phyloP scores from a whole-genome alignment of 768 basidiomycete genomes.

The Multifurca ochricompacta region DNA sequence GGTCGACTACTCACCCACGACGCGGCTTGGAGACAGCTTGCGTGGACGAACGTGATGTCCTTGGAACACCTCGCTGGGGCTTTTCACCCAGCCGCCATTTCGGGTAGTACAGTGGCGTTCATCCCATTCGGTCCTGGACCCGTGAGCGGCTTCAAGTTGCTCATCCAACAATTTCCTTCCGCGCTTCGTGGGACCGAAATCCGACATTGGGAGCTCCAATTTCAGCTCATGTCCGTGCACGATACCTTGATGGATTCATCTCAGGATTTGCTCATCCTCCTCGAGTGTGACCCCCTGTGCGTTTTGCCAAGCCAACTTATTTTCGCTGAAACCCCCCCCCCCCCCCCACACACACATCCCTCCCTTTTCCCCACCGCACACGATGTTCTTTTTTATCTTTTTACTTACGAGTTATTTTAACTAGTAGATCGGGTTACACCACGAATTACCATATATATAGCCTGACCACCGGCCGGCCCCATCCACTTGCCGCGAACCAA shows the following conservation, averaged over 20 bases:
- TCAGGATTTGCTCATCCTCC: neutral
- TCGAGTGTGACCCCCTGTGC: neutral
- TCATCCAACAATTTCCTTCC: neutral
- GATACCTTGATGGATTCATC: neutral
- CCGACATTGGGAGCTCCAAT: neutral
- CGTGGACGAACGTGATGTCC: neutral
- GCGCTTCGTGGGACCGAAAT: neutral
- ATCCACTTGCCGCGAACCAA: neutral
- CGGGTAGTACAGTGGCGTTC: neutral
- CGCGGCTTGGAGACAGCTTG: neutral
- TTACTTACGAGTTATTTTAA: neutral
- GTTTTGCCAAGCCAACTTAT: too few relatives aligned
- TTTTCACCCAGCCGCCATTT: neutral
- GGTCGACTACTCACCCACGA: neutral
- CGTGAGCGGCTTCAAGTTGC: neutral
- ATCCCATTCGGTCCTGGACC: neutral
- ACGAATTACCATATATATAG: neutral
- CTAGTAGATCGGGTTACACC: neutral
- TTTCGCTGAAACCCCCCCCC: too few relatives aligned
- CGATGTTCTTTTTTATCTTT: neutral
- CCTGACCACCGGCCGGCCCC: neutral
- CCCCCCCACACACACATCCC: too few relatives aligned
- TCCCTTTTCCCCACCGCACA: too few relatives aligned
- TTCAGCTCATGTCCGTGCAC: neutral
- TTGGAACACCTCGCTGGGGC: neutral